Evolutionary conservation across 2,329 filamentous ascomycete species (phyloP).

Genomic region (Fusarium sp.): DNA sequence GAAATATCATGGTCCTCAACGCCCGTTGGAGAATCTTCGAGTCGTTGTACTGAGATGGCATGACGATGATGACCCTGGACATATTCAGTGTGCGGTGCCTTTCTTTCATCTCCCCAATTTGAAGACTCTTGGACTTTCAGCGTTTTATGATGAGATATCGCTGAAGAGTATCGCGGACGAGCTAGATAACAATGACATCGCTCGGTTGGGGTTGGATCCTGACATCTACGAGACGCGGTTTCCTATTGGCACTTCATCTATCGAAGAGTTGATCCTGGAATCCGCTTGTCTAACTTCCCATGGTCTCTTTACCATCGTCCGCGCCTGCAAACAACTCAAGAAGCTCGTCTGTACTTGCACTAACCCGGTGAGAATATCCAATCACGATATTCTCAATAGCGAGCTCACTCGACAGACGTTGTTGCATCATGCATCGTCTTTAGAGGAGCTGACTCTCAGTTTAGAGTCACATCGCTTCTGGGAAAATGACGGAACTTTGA

Average conservation of each 20-base stretch:
- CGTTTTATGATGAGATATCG: fast-evolving
- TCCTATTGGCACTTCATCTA: background rate
- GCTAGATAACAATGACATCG: fast-evolving
- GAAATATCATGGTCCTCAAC: fast-evolving
- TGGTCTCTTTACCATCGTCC: background rate
- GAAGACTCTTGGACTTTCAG: background rate
- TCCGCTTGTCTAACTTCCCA: fast-evolving
- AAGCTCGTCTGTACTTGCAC: background rate
- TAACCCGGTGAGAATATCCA: background rate
- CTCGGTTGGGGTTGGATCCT: background rate
- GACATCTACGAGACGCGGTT: background rate
- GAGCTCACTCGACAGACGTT: background rate
- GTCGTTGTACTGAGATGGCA: background rate
- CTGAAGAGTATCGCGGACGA: fast-evolving
- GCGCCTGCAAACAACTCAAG: background rate
- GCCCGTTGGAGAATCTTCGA: background rate
- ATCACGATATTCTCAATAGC: background rate
- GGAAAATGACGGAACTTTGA: background rate
- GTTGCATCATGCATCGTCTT: background rate
- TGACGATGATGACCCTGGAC: fast-evolving
- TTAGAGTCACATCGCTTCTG: background rate
- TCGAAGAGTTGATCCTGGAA: background rate
- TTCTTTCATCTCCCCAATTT: background rate
- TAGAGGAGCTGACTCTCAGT: background rate
- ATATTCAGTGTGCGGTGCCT: background rate